Evolutionary conservation across 768 basidiomycete species (phyloP), one percentile per base, ranked within the genome.

Genomic region (Leucogyrophana mollusca): DNA sequence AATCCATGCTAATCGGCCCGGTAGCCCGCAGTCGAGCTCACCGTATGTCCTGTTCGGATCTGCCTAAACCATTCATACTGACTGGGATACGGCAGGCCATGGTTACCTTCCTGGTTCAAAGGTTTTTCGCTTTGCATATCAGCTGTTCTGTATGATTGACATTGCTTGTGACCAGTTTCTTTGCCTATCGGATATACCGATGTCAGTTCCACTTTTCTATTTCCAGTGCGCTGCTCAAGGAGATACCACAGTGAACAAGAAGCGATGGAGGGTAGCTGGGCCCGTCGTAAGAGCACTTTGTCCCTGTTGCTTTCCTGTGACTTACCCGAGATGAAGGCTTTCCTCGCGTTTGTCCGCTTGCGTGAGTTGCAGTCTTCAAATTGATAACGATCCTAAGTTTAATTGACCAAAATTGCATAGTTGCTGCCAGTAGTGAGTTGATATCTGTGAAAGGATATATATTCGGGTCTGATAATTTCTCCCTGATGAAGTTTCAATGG

Each of bases 91-190:
- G 30, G 14, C n/a, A 62, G 59, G 59, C 59, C 16, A 53, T 50
- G 47, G 24, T 60, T 16, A 60, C 58, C n/a, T 61, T 61, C 21
- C 32, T 63, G 6, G 53, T 49, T 13, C 59, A 61, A 55, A 52
- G 52, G 59, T 46, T 13, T 40, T 49, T 24, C 10, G 13, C 24
- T 2, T 20, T 10, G 18, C 5, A 7, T 13, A 0, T 4, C 3
- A n/a, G 16, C 9, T n/a, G n/a, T n/a, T n/a, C n/a, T 1, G 32
- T 14, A 32, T 20, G 22, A 16, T 27, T 53, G 21, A 55, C 9
- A 7, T 10, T 21, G 8, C 9, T 20, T 5, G 33, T 11, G 21
- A 27, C 32, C n/a, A 61, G 59, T 27, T 63, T 57, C 45, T 60
- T 63, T 38, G 50, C 49, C 11, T 39, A 60, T 39, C 58, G 59